Evolutionary conservation across 2,329 filamentous ascomycete species (phyloP).

Genomic region (Helotiales sp.): DNA sequence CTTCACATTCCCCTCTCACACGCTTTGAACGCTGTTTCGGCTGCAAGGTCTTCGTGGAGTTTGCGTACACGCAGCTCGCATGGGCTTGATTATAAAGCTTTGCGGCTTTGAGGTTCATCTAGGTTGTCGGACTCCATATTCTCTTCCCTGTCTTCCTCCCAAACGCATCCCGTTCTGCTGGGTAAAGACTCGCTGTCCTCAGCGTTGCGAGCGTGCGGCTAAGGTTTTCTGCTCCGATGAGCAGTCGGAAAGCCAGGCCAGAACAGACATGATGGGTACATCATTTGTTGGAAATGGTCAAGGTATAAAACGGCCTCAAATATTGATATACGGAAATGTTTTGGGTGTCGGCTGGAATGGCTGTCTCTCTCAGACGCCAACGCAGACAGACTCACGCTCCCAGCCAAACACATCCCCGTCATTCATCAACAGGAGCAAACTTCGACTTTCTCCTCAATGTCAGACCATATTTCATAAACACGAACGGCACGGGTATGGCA

Average conservation of each 20-base stretch:
- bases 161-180: constrained; percentile 64
- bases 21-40: constrained; percentile 61
- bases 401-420: no score
- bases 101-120: constrained; percentile 65
- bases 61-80: constrained; percentile 63
- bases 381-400: no score
- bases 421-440: constrained; percentile 38
- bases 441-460: constrained; percentile 43
- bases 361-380: no score
- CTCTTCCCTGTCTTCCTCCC: constrained; percentile 61
- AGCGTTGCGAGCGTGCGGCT: constrained; percentile 74
- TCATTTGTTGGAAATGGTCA: no score
- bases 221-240: constrained; percentile 76
- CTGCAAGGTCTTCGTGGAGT: constrained; percentile 69
- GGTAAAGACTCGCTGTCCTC: constrained; percentile 62
- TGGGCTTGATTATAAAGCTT: constrained; percentile 56
- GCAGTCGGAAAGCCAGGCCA: no score
- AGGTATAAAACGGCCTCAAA: no score
- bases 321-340: no score
- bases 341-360: no score
- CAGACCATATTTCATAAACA: constrained; percentile 45
- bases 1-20: constrained; percentile 61
- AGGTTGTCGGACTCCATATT: constrained; percentile 65
- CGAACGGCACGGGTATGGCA: constrained; percentile 57
- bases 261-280: no score